Evolutionary conservation across 805 yeast species (phyloP), one percentile per base, ranked within the genome.

Genomic region (Yamadazyma laniorum): DNA sequence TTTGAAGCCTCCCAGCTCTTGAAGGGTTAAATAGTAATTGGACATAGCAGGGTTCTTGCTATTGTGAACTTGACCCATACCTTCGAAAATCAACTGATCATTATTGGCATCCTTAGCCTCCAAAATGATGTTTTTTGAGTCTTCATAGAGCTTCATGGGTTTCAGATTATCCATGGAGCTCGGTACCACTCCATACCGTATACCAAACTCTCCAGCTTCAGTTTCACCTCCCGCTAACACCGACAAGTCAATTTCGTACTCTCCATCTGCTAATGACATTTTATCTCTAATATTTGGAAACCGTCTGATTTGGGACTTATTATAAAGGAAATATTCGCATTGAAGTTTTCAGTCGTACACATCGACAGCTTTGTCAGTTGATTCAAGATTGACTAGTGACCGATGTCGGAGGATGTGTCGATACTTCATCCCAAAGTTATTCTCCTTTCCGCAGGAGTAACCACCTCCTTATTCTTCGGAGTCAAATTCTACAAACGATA

Each of bases 151-250:
- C 15, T 47, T 55, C 26, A 67, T 44, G 4, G 63, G 61, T 34
- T 53, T 51, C 3, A 53, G 31, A 39, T 63, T 63, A 42, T 67
- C 71, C 67, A 67, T 57, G 18, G 68, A 55, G 35, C 63, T 69
- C 4, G 72, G 71, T 7, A 65, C 56, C 39, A 63, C 59, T 15
- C 72, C 72, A 42, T 68, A 68, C 19, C 73, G 53, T 18, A 68
- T 50, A 16, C 65, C 68, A 30, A 46, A 31, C 4, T 39, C 14
- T 12, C 22, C 36, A 11, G n/a, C 29, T 9, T 17, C 13, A 6
- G 23, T 34, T 9, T 19, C 9, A 9, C 3, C 15, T 7, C 5
- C 25, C n/a, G 12, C 8, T n/a, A 40, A 35, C 9, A 11, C 53
- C 34, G 61, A 51, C 31, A 66, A 46, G 40, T 67, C 73, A 26